A percentile compares a stretch with the other conserved stretches of the same genome.
phyloP scores from a whole-genome alignment of 2,329 filamentous ascomycete species.

The Colletotrichum costaricense region DNA sequence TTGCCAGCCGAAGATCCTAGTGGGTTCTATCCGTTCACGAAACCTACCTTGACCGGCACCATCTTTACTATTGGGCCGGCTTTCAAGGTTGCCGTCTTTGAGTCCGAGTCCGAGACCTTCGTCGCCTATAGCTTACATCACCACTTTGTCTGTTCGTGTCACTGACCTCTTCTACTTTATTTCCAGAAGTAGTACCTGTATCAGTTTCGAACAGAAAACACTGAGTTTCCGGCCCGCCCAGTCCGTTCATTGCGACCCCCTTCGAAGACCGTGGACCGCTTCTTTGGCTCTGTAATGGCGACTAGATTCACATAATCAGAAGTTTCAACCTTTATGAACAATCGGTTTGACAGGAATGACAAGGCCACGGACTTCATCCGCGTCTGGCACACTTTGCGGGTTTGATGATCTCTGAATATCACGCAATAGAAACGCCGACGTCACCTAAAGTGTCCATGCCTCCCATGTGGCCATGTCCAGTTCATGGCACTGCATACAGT shows the following conservation, averaged over 20 bases:
- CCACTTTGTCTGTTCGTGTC: neutral
- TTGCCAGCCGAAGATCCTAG: neutral
- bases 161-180: neutral
- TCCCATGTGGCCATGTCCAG: neutral
- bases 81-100: neutral
- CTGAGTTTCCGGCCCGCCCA: slow-evolving; percentile 7
- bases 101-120: slow-evolving; percentile 4
- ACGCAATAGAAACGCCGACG: neutral
- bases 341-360: neutral
- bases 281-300: neutral
- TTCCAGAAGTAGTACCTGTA: neutral
- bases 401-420: neutral
- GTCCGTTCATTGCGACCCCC: neutral
- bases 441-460: neutral
- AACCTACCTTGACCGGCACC: neutral
- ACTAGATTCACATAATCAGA: neutral
- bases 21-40: neutral
- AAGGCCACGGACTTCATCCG: neutral
- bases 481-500: neutral
- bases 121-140: neutral
- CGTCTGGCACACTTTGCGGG: neutral
- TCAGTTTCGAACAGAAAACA: neutral
- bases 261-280: neutral
- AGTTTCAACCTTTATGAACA: neutral
- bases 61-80: neutral